phyloP scores from a whole-genome alignment of 2,329 filamentous ascomycete genomes.

The Xylariaceae sp. region DNA sequence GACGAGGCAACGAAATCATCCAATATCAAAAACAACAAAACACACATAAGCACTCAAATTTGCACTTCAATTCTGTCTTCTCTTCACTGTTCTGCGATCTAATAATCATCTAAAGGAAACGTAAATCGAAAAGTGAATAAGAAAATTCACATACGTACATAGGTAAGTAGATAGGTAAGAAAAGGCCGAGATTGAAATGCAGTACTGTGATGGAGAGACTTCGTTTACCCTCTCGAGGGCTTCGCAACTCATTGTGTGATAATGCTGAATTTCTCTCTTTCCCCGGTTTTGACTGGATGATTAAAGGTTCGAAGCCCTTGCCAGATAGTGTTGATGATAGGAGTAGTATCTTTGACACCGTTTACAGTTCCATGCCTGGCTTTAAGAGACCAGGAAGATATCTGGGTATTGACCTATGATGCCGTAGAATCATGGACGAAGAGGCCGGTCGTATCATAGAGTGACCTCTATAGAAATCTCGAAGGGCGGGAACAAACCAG shows the following conservation, averaged over 20 bases:
- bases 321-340: not conserved
- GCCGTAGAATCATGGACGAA: not conserved
- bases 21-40: no score
- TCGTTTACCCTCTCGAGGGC: not conserved
- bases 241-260: not conserved
- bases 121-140: no score
- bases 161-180: no score
- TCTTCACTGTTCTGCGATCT: no score
- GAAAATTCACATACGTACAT: no score
- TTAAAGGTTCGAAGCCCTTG: not conserved
- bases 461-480: not conserved
- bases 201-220: not conserved
- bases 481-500: constrained; percentile 1
- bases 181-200: no score
- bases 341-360: not conserved
- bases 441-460: not conserved
- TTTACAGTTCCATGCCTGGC: constrained; percentile 8
- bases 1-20: no score
- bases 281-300: not conserved
- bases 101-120: no score
- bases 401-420: not conserved
- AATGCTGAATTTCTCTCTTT: not conserved
- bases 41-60: no score
- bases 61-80: no score
- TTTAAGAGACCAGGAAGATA: not conserved